Evolutionary conservation across 2,329 filamentous ascomycete species (phyloP).

Genomic region (Alternaria sp.): DNA sequence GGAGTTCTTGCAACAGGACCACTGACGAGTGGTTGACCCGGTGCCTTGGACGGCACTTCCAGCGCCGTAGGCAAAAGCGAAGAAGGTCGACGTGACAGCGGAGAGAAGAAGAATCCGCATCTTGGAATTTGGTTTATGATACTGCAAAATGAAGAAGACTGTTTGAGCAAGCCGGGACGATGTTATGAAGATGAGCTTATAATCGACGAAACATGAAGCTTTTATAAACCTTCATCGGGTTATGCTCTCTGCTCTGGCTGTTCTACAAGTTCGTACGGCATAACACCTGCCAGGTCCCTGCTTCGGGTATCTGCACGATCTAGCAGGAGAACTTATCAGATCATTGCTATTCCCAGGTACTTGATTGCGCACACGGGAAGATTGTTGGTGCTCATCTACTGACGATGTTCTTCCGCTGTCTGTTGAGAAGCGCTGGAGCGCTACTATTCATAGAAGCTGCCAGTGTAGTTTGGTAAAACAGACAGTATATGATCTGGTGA

Average conservation of each 20-base stretch:
- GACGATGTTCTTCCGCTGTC: neutral
- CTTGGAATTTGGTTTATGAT: neutral
- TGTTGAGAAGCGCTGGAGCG: neutral
- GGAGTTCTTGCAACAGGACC: constrained; percentile 47
- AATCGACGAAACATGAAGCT: neutral
- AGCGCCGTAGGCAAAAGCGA: neutral
- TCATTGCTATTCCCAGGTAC: neutral
- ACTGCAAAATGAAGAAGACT: neutral
- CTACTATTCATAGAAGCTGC: neutral
- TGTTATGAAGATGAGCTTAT: neutral
- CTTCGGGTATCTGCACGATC: neutral
- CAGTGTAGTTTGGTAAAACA: neutral
- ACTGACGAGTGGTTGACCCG: constrained; percentile 26
- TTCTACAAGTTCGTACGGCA: neutral
- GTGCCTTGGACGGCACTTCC: constrained; percentile 23
- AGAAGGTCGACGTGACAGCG: neutral
- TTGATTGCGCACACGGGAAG: neutral
- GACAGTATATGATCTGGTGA: neutral
- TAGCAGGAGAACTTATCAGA: neutral
- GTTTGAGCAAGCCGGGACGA: neutral
- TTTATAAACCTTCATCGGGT: neutral
- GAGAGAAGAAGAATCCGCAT: neutral
- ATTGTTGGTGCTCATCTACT: neutral
- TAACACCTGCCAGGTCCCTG: neutral
- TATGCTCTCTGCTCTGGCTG: neutral